These are phyloP conservation scores for Peronospora farinosa DNA, from an alignment of 352 stramenopile species.

Conservation along the genomic window DNA sequence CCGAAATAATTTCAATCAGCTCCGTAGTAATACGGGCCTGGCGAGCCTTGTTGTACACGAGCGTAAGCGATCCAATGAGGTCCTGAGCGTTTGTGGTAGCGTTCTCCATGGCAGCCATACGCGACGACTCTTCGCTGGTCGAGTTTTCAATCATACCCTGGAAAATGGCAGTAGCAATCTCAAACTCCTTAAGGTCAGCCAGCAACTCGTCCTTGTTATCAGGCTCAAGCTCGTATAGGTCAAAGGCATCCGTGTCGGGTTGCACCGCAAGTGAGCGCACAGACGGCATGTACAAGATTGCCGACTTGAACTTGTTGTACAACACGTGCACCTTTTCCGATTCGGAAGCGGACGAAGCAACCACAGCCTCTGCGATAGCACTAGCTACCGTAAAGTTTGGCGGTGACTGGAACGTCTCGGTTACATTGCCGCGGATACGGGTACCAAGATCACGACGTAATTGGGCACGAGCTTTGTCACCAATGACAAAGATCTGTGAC, in stretches of 20 bases:
- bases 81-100: conserved; percentile 97
- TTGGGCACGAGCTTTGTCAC: conserved; percentile 94
- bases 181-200: conserved; percentile 95
- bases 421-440: conserved; percentile 69
- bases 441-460: conserved; percentile 78
- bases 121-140: conserved; percentile 95
- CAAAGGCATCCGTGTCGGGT: conserved; percentile 57
- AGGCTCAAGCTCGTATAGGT: conserved; percentile 96
- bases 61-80: conserved; percentile 92
- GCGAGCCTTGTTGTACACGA: conserved; percentile 89
- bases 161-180: conserved; percentile 86
- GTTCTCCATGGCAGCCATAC: conserved; percentile 99
- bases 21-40: conserved; percentile 95
- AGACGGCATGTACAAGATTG: conserved; percentile 92
- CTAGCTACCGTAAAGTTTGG: conserved; percentile 91
- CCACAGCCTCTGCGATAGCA: conserved; percentile 86
- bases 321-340: conserved; percentile 93
- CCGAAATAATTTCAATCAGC: conserved; percentile 98
- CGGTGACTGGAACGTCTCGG: conserved; percentile 68
- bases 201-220: conserved; percentile 97
- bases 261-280: conserved; percentile 74
- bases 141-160: conserved; percentile 96
- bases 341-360: conserved; percentile 64
- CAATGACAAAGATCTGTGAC: conserved; percentile 91
- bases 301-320: conserved; percentile 97